Evolutionary conservation across 2,329 filamentous ascomycete species (phyloP).

Genomic region (Trichoderma afroharzianum): DNA sequence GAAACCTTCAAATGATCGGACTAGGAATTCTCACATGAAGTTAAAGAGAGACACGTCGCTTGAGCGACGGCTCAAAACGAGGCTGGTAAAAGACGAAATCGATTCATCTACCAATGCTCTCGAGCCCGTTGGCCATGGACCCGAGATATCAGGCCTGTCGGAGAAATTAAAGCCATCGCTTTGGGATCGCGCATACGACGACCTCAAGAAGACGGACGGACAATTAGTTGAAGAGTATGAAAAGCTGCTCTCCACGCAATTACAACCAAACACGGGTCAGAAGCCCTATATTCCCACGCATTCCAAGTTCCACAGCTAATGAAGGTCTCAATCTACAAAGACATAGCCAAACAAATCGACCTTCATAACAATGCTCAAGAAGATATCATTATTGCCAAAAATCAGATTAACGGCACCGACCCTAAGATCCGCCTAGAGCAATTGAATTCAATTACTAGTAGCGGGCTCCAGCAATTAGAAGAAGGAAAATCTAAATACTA

Average conservation of each 20-base stretch:
- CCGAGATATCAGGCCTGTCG: neutral
- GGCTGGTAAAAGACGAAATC: too few species aligned
- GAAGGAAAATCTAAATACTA: neutral
- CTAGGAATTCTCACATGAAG: too few species aligned
- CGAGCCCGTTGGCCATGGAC: too few species aligned
- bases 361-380: neutral
- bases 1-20: too few species aligned
- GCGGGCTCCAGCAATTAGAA: neutral
- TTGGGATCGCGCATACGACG: neutral
- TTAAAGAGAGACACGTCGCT: too few species aligned
- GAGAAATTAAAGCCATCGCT: neutral
- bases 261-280: neutral
- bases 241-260: neutral
- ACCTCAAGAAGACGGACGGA: neutral
- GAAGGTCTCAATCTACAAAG: neutral
- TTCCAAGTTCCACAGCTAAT: neutral
- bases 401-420: neutral
- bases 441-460: neutral
- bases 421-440: accelerated
- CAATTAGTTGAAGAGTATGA: neutral
- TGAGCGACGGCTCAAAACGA: too few species aligned
- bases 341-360: neutral
- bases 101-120: too few species aligned
- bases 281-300: neutral
- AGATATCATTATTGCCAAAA: neutral